Conservation (phyloP, 345 rosid species). For the Carallia pectinifolia region DNA sequence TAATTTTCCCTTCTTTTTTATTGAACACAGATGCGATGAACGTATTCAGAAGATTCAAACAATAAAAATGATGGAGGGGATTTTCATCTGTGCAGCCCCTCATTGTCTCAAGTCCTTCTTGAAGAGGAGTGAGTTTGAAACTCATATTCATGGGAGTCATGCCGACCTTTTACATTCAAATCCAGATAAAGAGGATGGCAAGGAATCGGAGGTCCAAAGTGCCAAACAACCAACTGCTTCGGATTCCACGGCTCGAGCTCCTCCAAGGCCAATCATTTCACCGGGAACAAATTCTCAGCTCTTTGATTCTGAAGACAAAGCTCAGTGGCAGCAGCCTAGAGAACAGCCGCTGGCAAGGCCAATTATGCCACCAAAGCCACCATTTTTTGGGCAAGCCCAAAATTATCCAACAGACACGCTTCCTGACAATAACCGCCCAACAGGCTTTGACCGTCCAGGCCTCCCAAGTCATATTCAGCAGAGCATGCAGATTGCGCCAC, state of each 20-base stretch:
- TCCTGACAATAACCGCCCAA: constrained; percentile 49
- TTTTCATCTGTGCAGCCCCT: constrained; percentile 97
- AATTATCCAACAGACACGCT: constrained; percentile 45
- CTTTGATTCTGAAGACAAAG: constrained; percentile 55
- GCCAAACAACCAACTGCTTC: constrained; percentile 64
- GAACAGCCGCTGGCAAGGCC: constrained; percentile 63
- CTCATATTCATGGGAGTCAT: constrained; percentile 71
- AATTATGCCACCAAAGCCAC: constrained; percentile 43
- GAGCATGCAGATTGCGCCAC: constrained; percentile 33
- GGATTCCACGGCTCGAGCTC: constrained; percentile 67
- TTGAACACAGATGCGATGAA: constrained; percentile 74
- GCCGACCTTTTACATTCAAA: constrained; percentile 60
- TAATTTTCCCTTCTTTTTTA: constrained; percentile 10
- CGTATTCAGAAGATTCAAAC: constrained; percentile 95
- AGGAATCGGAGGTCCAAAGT: constrained; percentile 70
- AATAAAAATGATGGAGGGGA: constrained; percentile 95
- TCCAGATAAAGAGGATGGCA: constrained; percentile 66
- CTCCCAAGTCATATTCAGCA: constrained; percentile 40
- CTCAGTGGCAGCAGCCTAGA: constrained; percentile 45
- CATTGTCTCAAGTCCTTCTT: constrained; percentile 92
- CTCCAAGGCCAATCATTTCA: constrained; percentile 46
- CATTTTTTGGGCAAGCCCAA: constrained; percentile 54
- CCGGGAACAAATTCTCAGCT: constrained; percentile 57
- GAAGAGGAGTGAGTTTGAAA: constrained; percentile 73
- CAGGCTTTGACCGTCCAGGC: constrained; percentile 60